Conservation (phyloP, 2,329 filamentous ascomycete species). For the Aschersonia sp. region DNA sequence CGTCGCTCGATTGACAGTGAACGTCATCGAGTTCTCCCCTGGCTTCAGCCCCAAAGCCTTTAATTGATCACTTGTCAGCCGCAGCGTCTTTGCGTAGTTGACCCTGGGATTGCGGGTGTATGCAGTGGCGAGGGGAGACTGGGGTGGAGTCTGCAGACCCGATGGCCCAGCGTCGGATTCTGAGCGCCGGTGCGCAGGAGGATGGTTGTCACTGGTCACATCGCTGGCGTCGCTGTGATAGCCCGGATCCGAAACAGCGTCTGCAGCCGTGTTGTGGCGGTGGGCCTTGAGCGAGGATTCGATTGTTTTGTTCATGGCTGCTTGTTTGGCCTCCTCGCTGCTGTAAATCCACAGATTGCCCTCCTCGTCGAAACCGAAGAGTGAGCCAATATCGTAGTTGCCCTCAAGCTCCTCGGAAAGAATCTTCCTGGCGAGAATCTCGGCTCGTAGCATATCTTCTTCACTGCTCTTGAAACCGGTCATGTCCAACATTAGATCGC, state of each 20-base stretch:
- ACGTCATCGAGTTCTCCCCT: slow-evolving; percentile 88
- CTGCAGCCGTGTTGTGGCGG: slow-evolving; percentile 43
- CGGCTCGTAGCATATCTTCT: slow-evolving; percentile 78
- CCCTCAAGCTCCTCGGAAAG: slow-evolving; percentile 86
- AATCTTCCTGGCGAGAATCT: slow-evolving; percentile 86
- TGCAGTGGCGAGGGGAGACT: slow-evolving; percentile 53
- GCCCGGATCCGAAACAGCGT: slow-evolving; percentile 81
- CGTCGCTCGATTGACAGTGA: slow-evolving; percentile 88
- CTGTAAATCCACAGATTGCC: slow-evolving; percentile 99
- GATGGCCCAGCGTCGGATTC: slow-evolving; percentile 50
- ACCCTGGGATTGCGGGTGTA: slow-evolving; percentile 55
- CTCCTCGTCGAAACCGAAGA: slow-evolving; percentile 89
- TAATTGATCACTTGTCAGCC: slow-evolving; percentile 88
- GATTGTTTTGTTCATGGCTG: slow-evolving; percentile 55
- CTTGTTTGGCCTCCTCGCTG: slow-evolving; percentile 89
- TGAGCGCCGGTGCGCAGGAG: slow-evolving; percentile 41
- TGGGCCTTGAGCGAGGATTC: slow-evolving; percentile 32
- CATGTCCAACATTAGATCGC: slow-evolving; percentile 97
- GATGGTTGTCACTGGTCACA: slow-evolving; percentile 30
- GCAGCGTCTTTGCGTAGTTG: slow-evolving; percentile 92
- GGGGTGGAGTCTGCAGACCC: slow-evolving; percentile 48
- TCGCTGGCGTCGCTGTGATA: slow-evolving; percentile 85
- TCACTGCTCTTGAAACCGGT: slow-evolving; percentile 90
- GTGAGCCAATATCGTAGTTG: slow-evolving; percentile 86
- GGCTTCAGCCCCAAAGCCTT: slow-evolving; percentile 69